Evolutionary conservation across 768 basidiomycete genomes (phyloP).

Genomic region (Phylloporus sp.): DNA sequence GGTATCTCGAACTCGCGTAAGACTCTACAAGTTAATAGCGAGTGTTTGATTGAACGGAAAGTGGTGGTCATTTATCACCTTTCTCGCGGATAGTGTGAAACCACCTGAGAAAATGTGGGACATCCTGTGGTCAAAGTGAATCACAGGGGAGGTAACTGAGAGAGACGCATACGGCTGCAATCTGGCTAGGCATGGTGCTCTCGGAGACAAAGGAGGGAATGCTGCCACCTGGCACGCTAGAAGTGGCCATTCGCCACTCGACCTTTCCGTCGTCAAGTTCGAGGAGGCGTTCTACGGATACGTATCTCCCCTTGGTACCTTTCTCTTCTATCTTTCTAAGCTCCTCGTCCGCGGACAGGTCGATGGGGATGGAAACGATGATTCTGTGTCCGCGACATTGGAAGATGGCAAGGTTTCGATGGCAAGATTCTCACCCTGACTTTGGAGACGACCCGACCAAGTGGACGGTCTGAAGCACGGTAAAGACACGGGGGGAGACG

Average conservation of each 20-base stretch:
- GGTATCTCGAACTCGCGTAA: constrained; percentile 79
- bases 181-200: constrained; percentile 53
- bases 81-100: constrained; percentile 35
- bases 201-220: constrained; percentile 65
- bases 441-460: constrained; percentile 46
- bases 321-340: constrained; percentile 58
- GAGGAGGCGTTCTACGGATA: constrained; percentile 59
- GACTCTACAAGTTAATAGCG: background rate
- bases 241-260: constrained; percentile 81
- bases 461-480: constrained; percentile 61
- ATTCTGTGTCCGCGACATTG: constrained; percentile 16
- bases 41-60: background rate
- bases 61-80: background rate
- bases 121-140: constrained; percentile 45
- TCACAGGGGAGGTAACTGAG: background rate
- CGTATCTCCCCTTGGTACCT: constrained; percentile 63
- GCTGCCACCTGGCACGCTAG: constrained; percentile 63
- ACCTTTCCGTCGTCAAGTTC: constrained; percentile 59
- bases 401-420: background rate
- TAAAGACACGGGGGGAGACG: constrained; percentile 70
- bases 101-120: constrained; percentile 70
- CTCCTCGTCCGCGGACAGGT: constrained; percentile 54
- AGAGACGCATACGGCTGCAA: constrained; percentile 45
- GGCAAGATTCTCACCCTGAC: constrained; percentile 46
- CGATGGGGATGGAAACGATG: constrained; percentile 62